These are phyloP conservation scores for Fraxinus velutina DNA, from an alignment of 305 asterid species.

Conservation along the genomic window DNA sequence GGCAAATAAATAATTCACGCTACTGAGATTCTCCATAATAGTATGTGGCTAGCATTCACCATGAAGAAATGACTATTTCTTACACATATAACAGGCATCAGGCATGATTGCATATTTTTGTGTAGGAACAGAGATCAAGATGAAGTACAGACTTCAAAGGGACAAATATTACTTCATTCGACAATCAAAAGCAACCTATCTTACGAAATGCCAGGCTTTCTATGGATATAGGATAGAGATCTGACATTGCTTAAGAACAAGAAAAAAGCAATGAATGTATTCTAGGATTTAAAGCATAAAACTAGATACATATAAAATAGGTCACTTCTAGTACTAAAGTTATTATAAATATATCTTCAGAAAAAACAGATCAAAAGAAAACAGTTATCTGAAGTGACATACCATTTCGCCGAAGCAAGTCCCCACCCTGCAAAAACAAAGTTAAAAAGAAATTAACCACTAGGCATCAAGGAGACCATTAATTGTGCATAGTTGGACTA, in stretches of 20 bases:
- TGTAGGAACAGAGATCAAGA: background rate
- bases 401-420: constrained; percentile 87
- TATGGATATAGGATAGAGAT: background rate
- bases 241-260: background rate
- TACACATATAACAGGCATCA: background rate
- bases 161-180: background rate
- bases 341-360: background rate
- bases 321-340: background rate
- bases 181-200: background rate
- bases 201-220: background rate
- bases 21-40: background rate
- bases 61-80: background rate
- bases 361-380: background rate
- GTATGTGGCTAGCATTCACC: background rate
- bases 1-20: background rate
- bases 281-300: background rate
- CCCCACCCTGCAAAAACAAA: constrained; percentile 82
- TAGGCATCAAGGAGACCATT: constrained; percentile 15
- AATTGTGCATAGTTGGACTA: constrained; percentile 19
- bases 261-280: background rate
- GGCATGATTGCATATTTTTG: background rate
- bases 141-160: background rate
- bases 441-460: constrained; percentile 28
- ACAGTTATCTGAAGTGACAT: constrained; percentile 27
- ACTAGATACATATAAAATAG: background rate